A percentile compares a stretch with the other conserved stretches of the same genome.
phyloP scores from a whole-genome alignment of 306 rosid genomes.

The Rosa multiflora region DNA sequence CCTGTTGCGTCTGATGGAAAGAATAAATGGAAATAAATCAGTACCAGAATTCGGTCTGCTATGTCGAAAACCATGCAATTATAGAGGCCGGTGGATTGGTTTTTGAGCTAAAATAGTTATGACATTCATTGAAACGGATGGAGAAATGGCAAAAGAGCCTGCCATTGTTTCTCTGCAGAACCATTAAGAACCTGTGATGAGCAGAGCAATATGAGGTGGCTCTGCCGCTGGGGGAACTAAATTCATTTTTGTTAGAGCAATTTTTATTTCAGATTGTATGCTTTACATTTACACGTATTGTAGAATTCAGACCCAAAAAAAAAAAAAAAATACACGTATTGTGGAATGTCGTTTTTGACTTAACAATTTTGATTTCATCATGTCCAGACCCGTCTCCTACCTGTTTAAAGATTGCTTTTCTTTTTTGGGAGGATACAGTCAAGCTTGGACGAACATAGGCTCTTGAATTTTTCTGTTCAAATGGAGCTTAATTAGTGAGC shows the following conservation, averaged over 20 bases:
- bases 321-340: neutral
- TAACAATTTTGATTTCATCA: neutral
- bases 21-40: conserved; percentile 20
- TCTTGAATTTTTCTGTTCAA: neutral
- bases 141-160: neutral
- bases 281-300: neutral
- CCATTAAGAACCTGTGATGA: conserved; percentile 10
- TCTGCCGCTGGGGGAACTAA: neutral
- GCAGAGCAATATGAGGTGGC: conserved; percentile 2
- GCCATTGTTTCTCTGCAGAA: neutral
- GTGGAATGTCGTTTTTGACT: neutral
- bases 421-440: neutral
- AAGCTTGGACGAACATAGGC: neutral
- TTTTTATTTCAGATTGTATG: neutral
- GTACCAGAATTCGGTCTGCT: conserved; percentile 12
- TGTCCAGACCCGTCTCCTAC: neutral
- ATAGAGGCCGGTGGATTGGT: conserved; percentile 14
- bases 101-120: neutral
- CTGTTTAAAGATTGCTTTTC: neutral
- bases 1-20: neutral
- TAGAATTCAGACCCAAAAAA: neutral
- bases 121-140: neutral
- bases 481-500: neutral
- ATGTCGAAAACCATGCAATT: conserved; percentile 13
- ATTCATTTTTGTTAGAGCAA: neutral